Base-by-base conservation (phyloP, 2,329 filamentous ascomycete genomes). In the Plenodomus lindquistii region DNA sequence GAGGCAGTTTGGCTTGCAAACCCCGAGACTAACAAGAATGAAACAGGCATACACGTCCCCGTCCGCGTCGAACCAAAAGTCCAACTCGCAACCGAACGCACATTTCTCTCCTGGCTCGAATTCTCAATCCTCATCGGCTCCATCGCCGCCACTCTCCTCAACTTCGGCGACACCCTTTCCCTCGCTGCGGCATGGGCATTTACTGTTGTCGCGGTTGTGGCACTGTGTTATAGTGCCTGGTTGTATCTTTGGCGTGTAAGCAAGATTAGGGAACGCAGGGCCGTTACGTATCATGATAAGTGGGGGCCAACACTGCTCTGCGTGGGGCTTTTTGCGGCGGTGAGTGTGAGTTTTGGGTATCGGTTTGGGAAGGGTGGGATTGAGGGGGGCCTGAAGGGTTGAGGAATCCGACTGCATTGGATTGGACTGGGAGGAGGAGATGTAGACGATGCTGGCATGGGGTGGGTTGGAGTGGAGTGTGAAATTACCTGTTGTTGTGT, bases 21-120 rank as follows among this genome's bases (percentile, higher is more conserved):
- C n/a, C n/a, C n/a, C n/a, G n/a, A n/a, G n/a, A n/a, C n/a, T n/a
- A n/a, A n/a, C n/a, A n/a, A n/a, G n/a, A n/a, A n/a, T n/a, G n/a
- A 7, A 7, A 8, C 31, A 72, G 89, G 89, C 72, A 97, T 99
- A 50, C 93, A 97, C 65, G 94, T 99, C 19, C 93, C 93, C 13
- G 87, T 97, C 46, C 86, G 94, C 40, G 92, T 99, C 27, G 94
- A 99, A 73, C 94, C 94, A 27, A 99, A 99, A 76, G 94, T 99
- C 42, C 96, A 91, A 73, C 96, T 99, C 69, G 94, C 94, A 18
- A 92, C 91, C 1, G 94, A 99, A 74, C 85, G 94, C 57, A 99
- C 94, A 1, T 99, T 97, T 75, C 81, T 99, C 48, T 89, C 91
- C 55, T 99, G 94, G 88, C 88, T 99, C 63, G 93, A 99, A 73